A percentile compares a stretch with the other conserved stretches of the same genome.
Conservation (phyloP, 768 basidiomycete genomes). For the Naematelia encephala region DNA sequence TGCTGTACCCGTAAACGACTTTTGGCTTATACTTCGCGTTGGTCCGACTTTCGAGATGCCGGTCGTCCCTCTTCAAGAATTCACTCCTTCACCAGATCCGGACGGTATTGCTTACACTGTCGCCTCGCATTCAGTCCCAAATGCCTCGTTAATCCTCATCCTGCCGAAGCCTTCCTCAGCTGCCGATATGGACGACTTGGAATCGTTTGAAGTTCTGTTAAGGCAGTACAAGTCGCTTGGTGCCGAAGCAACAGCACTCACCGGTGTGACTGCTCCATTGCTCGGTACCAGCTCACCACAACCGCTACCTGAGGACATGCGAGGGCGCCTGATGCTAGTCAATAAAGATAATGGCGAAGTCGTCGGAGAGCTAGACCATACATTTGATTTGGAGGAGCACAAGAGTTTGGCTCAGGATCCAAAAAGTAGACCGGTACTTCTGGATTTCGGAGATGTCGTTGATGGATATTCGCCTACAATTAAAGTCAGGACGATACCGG, state of each 20-base stretch:
- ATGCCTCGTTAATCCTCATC: slow-evolving; percentile 32
- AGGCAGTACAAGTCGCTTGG: slow-evolving; percentile 58
- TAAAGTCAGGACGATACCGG: slow-evolving; percentile 62
- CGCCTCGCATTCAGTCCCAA: slow-evolving; percentile 51
- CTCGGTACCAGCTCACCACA: slow-evolving; percentile 10
- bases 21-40: slow-evolving; percentile 66
- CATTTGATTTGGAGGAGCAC: slow-evolving; percentile 62
- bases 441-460: slow-evolving; percentile 61
- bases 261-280: slow-evolving; percentile 15
- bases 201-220: slow-evolving; percentile 62
- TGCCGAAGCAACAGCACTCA: slow-evolving; percentile 26
- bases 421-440: slow-evolving; percentile 58
- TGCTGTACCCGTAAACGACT: slow-evolving; percentile 55
- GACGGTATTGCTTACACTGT: slow-evolving; percentile 34
- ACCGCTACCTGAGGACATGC: slow-evolving; percentile 31
- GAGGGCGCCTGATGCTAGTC: slow-evolving; percentile 66
- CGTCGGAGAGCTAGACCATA: slow-evolving; percentile 64
- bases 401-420: slow-evolving; percentile 54
- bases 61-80: slow-evolving; percentile 59
- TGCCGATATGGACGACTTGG: slow-evolving; percentile 56
- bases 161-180: slow-evolving; percentile 48
- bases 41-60: slow-evolving; percentile 58
- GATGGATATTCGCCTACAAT: slow-evolving; percentile 54
- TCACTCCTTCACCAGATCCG: slow-evolving; percentile 52
- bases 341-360: slow-evolving; percentile 70